Conservation (phyloP, 495 filamentous ascomycete species). For the Aspergillus sclerotioniger region DNA sequence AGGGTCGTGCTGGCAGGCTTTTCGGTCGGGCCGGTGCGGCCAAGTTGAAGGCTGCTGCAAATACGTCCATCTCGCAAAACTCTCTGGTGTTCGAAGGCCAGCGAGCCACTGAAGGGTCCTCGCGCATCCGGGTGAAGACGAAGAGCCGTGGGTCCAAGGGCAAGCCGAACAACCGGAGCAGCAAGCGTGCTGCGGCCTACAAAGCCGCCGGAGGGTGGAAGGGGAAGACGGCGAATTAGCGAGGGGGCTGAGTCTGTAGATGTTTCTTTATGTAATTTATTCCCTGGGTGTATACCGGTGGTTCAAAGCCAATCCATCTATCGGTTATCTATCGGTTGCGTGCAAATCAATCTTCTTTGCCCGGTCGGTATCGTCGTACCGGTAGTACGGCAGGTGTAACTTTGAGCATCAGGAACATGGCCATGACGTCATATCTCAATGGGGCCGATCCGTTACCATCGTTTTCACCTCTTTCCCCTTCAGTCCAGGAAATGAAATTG, state of each 20-base stretch:
- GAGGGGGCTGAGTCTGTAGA: not conserved
- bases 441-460: not conserved
- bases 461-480: not conserved
- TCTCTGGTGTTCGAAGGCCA: conserved; percentile 86
- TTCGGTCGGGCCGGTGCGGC: conserved; percentile 76
- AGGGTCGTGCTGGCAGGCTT: conserved; percentile 79
- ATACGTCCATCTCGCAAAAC: conserved; percentile 44
- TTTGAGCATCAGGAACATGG: not conserved
- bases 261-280: conserved; percentile 4
- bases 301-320: not conserved
- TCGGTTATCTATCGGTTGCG: not conserved
- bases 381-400: not conserved
- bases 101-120: conserved; percentile 68
- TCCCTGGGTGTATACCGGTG: not conserved
- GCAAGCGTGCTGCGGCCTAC: conserved; percentile 65
- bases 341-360: not conserved
- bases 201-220: conserved; percentile 55
- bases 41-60: conserved; percentile 51
- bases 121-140: conserved; percentile 56
- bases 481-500: not conserved
- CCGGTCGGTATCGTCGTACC: not conserved
- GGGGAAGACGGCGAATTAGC: conserved; percentile 8
- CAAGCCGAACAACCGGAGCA: conserved; percentile 51
- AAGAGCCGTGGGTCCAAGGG: conserved; percentile 58
- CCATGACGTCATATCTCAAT: not conserved